Evolutionary conservation across 169 alveolate genomes (phyloP), one percentile per base, ranked within the genome.

Genomic region (Eimeria praecox): DNA sequence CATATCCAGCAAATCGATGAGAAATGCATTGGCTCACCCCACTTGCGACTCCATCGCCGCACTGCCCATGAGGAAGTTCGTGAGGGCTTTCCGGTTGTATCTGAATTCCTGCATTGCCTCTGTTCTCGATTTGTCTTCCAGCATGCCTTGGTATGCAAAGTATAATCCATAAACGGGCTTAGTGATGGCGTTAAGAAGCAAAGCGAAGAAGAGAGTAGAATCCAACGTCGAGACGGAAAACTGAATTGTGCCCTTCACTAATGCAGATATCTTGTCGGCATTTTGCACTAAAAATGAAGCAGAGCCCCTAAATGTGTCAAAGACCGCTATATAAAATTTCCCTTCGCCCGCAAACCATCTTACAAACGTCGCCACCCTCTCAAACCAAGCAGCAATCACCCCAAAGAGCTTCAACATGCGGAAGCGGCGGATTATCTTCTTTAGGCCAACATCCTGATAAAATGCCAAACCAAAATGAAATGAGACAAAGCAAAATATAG

Each of bases 381-480:
- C 89, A 46, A 80, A 80, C 89, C 89, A 80, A 18, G 69, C 69
- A 24, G 69, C 64, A 6, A 80, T 44, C 27, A 80, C 40, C 3
- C 89, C 64, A 24, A 80, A 80, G 46, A 80, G 59, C 69, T 80
- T 80, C 18, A 80, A 62, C 89, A 80, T 80, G 44, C 89, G 62
- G 42, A 80, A 80, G 35, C 49, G 46, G n/a, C 89, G 89, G 38
- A 80, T 80, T 9, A 80, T 9, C 89, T 46, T 42, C 89, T 24
- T 80, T 20, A 80, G 66, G 62, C 89, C 89, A 80, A 80, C 89
- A 18, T 80, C 89, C 89, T 80, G 35, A n/a, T n/a, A n/a, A n/a
- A n/a, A n/a, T n/a, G n/a, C n/a, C n/a, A n/a, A n/a, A n/a, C n/a
- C n/a, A n/a, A n/a, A n/a, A n/a, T n/a, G n/a, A n/a, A n/a, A n/a